Conservation (phyloP, 768 basidiomycete species). For the Serendipita indica region DNA sequence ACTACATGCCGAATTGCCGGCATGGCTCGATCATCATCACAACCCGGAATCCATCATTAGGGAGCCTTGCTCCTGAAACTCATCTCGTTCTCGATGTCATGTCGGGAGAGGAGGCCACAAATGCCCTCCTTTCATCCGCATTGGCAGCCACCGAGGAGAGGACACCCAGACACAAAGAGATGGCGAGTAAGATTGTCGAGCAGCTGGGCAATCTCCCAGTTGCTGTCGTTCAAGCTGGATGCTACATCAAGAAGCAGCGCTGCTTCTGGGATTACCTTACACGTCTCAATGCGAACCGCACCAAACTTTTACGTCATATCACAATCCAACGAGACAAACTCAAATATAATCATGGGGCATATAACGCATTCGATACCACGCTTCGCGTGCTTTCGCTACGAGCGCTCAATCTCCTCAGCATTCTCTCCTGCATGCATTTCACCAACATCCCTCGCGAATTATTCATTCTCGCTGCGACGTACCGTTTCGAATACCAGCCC, state of each 20-base stretch:
- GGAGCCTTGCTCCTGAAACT: background rate
- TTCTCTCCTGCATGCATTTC: background rate
- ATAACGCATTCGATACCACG: conserved; percentile 3
- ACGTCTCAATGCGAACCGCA: background rate
- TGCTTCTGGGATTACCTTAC: background rate
- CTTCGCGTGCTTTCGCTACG: background rate
- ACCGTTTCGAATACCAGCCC: background rate
- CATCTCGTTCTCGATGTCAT: conserved; percentile 5
- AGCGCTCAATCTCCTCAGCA: background rate
- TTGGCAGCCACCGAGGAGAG: background rate
- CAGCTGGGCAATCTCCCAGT: background rate
- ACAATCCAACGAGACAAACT: background rate
- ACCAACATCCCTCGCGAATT: background rate
- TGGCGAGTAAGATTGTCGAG: background rate
- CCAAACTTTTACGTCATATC: background rate
- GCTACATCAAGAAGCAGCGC: background rate
- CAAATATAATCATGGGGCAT: background rate
- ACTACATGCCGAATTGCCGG: background rate
- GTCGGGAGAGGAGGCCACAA: background rate
- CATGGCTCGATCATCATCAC: conserved; percentile 2
- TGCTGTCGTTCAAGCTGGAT: background rate
- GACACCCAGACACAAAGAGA: background rate
- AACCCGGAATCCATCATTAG: background rate
- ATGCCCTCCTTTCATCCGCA: background rate
- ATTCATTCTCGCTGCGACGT: background rate